phyloP scores from a whole-genome alignment of 768 basidiomycete genomes.

The Artomyces pyxidatus region DNA sequence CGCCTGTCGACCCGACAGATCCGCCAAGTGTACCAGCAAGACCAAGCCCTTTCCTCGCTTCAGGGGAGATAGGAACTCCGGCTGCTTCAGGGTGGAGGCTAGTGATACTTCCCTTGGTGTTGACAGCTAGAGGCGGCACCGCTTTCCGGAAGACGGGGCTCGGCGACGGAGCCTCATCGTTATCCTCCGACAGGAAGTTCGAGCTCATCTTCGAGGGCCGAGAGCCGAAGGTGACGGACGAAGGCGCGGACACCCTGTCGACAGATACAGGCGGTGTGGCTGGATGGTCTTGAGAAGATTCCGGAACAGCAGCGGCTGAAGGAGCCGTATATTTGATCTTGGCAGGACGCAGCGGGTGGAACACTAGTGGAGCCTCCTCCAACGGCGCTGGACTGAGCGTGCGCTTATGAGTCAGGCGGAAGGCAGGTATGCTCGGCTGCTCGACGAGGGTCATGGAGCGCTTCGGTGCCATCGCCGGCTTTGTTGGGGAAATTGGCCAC shows the following conservation, averaged over 20 bases:
- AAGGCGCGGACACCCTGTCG: not conserved
- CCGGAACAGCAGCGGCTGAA: not conserved
- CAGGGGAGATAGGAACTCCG: constrained; percentile 36
- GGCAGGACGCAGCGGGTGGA: constrained; percentile 51
- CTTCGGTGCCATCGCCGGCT: constrained; percentile 22
- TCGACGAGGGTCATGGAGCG: constrained; percentile 17
- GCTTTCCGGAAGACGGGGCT: constrained; percentile 27
- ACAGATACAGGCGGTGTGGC: not conserved
- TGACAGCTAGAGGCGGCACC: constrained; percentile 11
- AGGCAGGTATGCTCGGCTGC: constrained; percentile 2
- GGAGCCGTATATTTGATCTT: constrained; percentile 19
- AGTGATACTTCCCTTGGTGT: constrained; percentile 1
- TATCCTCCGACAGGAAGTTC: constrained; percentile 1
- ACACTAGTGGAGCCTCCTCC: constrained; percentile 47
- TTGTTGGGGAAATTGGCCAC: constrained; percentile 43
- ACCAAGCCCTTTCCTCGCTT: constrained; percentile 49
- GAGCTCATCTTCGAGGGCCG: not conserved
- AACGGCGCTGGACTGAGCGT: constrained; percentile 52
- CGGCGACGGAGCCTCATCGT: not conserved
- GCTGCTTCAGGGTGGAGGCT: not conserved
- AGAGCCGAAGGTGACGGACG: constrained; percentile 1
- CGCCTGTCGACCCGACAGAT: constrained; percentile 39
- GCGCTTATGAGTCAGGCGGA: constrained; percentile 36
- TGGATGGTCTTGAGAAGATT: not conserved
- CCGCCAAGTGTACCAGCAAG: constrained; percentile 64